Evolutionary conservation across 352 stramenopile genomes (phyloP).

Genomic region (Thalassiosira sp.): DNA sequence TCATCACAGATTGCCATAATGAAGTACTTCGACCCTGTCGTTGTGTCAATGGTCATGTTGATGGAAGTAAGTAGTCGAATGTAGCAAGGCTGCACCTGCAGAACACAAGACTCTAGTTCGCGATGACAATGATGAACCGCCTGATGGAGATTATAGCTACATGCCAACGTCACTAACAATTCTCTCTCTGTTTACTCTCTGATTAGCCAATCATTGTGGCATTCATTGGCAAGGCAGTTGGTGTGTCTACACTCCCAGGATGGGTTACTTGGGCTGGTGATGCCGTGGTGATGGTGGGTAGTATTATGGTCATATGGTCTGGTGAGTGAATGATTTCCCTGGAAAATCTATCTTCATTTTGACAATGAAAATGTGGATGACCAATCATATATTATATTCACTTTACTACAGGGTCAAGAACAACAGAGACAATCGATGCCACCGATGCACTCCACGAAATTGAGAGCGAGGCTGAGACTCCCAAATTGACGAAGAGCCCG

Average conservation of each 20-base stretch:
- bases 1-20: conserved; percentile 83
- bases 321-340: too few species aligned
- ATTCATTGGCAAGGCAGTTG: conserved; percentile 82
- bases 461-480: neutral
- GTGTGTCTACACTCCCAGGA: conserved; percentile 85
- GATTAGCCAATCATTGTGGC: conserved; percentile 65
- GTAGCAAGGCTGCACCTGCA: too few species aligned
- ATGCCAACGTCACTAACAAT: too few species aligned
- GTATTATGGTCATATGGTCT: conserved; percentile 84
- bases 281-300: conserved; percentile 84
- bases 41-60: conserved; percentile 85
- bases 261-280: conserved; percentile 73
- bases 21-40: conserved; percentile 92
- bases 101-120: too few species aligned
- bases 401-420: conserved; percentile 50
- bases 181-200: too few species aligned
- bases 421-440: conserved; percentile 86
- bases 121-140: too few species aligned
- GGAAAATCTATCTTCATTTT: too few species aligned
- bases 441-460: conserved; percentile 80
- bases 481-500: conserved; percentile 5
- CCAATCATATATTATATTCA: neutral
- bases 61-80: too few species aligned
- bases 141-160: too few species aligned
- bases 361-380: neutral